Conservation (phyloP, 164 flowering plant species). For the Piper longum region DNA sequence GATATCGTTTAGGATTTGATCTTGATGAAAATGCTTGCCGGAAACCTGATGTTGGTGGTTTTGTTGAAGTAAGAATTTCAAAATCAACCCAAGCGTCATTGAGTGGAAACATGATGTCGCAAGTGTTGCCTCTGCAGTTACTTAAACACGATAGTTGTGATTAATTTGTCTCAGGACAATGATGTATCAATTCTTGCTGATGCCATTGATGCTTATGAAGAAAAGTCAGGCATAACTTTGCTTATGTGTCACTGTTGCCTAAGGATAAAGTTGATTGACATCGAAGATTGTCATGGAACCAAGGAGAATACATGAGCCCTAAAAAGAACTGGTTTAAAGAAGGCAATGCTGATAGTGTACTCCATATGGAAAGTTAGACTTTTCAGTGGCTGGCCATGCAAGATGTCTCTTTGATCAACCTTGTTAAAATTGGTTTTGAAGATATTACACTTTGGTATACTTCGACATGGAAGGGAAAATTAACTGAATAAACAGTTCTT, state of each 20-base stretch:
- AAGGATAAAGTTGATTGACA: not conserved
- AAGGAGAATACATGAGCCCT: not conserved
- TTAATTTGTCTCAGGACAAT: not conserved
- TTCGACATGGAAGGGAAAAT: not conserved
- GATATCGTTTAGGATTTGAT: slow-evolving; percentile 15
- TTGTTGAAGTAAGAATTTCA: slow-evolving; percentile 69
- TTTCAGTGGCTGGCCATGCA: not conserved
- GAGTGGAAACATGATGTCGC: slow-evolving; percentile 23
- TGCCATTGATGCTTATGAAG: not conserved
- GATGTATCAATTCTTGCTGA: not conserved
- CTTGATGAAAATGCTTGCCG: slow-evolving; percentile 10
- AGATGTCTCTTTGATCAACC: not conserved
- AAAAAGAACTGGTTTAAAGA: not conserved
- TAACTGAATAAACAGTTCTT: no score
- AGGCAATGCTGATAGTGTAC: not conserved
- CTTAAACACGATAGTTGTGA: not conserved
- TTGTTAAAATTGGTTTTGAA: not conserved
- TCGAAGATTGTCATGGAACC: not conserved
- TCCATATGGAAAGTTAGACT: no score
- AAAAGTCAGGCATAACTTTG: not conserved
- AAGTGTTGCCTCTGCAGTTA: not conserved
- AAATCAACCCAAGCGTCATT: slow-evolving; percentile 80
- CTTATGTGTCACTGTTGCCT: not conserved
- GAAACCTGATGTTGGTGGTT: slow-evolving; percentile 65
- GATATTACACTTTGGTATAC: not conserved